These are phyloP conservation scores for Corynespora cassiicola DNA, from an alignment of 2,329 filamentous ascomycete genomes.

Conservation along the genomic window DNA sequence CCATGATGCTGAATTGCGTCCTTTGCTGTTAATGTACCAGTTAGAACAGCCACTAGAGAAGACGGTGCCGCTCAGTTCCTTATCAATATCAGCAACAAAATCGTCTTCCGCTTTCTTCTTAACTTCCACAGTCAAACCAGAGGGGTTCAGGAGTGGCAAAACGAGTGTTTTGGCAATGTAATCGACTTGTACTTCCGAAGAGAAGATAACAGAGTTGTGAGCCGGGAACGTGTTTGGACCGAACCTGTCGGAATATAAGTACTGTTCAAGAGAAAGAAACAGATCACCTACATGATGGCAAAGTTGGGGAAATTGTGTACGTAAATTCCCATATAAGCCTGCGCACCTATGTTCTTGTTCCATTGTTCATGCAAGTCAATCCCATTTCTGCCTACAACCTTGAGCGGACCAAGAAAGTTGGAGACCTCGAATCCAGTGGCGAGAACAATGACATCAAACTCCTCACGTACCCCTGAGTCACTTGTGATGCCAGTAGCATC, in stretches of 20 bases:
- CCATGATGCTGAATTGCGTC: constrained; percentile 49
- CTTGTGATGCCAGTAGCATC: constrained; percentile 25
- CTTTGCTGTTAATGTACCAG: constrained; percentile 50
- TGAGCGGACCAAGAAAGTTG: constrained; percentile 43
- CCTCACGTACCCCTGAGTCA: constrained; percentile 11
- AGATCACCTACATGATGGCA: constrained; percentile 21
- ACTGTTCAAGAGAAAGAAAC: constrained; percentile 8
- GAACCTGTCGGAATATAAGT: constrained; percentile 14
- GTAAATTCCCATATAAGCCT: constrained; percentile 23
- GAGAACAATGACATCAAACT: constrained; percentile 42
- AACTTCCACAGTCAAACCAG: constrained; percentile 43
- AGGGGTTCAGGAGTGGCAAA: constrained; percentile 40
- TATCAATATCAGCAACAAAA: constrained; percentile 38
- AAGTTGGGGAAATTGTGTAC: constrained; percentile 33
- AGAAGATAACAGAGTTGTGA: constrained; percentile 42
- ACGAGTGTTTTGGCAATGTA: constrained; percentile 38
- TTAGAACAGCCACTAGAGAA: constrained; percentile 49
- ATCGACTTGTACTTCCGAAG: constrained; percentile 36
- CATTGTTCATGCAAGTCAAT: constrained; percentile 23
- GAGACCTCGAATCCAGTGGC: constrained; percentile 45
- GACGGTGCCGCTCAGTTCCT: constrained; percentile 39
- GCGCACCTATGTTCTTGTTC: constrained; percentile 20
- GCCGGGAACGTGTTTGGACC: constrained; percentile 37
- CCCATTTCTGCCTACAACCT: constrained; percentile 32
- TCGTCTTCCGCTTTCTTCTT: constrained; percentile 40